Percentiles rank a stretch among this genome's conserved stretches.
Evolutionary conservation across 208 protist genomes (phyloP).

Genomic region (Leishmania amazonensis): DNA sequence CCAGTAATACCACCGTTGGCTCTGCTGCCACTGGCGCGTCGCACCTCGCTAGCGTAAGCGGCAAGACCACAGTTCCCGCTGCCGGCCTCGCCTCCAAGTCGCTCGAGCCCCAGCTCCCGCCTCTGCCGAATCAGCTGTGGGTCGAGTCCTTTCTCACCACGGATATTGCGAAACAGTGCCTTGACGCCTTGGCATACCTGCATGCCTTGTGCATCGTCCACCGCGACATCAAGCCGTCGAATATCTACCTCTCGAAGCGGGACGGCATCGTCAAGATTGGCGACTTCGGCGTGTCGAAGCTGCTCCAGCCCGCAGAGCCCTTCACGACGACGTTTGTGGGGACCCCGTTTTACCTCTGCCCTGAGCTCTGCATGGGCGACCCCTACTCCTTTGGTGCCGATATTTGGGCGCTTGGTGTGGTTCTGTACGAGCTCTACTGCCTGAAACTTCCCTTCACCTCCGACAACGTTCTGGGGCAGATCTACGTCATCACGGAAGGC

Average conservation of each 20-base stretch:
- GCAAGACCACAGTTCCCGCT: not conserved
- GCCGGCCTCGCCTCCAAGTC: not conserved
- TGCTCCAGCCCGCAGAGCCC: constrained; percentile 58
- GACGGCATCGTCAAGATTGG: constrained; percentile 73
- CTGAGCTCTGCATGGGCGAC: constrained; percentile 88
- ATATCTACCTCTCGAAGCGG: constrained; percentile 79
- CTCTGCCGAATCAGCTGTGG: constrained; percentile 33
- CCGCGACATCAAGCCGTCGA: constrained; percentile 93
- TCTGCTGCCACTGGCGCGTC: not conserved
- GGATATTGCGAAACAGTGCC: constrained; percentile 76
- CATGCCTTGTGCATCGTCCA: constrained; percentile 86
- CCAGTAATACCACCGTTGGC: not conserved
- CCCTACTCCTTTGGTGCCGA: constrained; percentile 85
- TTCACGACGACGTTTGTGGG: constrained; percentile 86
- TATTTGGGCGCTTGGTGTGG: constrained; percentile 86
- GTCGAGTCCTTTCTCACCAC: constrained; percentile 76
- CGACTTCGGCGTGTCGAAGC: constrained; percentile 90
- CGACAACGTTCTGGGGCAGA: constrained; percentile 84
- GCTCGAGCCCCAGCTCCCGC: not conserved
- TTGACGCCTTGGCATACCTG: constrained; percentile 84
- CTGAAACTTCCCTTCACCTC: constrained; percentile 79
- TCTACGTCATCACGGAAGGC: constrained; percentile 86
- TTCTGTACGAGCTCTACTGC: constrained; percentile 89
- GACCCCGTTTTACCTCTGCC: constrained; percentile 90
- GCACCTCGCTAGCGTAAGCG: not conserved